These are phyloP conservation scores for Terana coerulea DNA, from an alignment of 768 basidiomycete genomes.

Conservation along the genomic window DNA sequence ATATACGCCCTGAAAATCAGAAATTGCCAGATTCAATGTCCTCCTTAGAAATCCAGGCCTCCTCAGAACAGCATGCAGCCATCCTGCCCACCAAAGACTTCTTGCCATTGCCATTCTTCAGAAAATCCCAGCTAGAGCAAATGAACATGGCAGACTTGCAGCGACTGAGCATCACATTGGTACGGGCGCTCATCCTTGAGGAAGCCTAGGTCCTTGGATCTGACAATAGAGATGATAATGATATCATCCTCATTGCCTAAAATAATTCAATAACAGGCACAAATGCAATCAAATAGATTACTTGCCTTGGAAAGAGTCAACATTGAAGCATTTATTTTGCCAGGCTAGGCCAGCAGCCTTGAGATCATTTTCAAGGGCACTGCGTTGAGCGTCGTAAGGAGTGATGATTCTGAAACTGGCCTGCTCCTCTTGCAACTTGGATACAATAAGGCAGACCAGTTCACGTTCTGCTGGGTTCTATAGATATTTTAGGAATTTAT, in stretches of 20 bases:
- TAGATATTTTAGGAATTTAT: not conserved
- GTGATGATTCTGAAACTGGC: constrained; percentile 67
- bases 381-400: constrained; percentile 76
- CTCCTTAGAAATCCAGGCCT: constrained; percentile 34
- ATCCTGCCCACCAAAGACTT: constrained; percentile 41
- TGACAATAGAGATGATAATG: constrained; percentile 69
- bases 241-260: constrained; percentile 81
- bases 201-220: constrained; percentile 64
- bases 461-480: constrained; percentile 63
- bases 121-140: constrained; percentile 56
- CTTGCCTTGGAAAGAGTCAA: constrained; percentile 79
- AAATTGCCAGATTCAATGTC: constrained; percentile 35
- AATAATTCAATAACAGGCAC: not conserved
- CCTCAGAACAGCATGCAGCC: constrained; percentile 28
- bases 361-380: constrained; percentile 52
- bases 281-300: constrained; percentile 1
- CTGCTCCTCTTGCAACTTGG: constrained; percentile 45
- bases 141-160: constrained; percentile 80
- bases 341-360: constrained; percentile 47
- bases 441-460: constrained; percentile 53
- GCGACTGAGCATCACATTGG: constrained; percentile 87
- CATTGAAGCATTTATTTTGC: constrained; percentile 71
- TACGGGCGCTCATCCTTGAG: constrained; percentile 57
- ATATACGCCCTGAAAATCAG: not conserved
- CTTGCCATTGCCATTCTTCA: constrained; percentile 45